These are phyloP conservation scores for Colletotrichum cereale DNA, from an alignment of 2,329 filamentous ascomycete species.

Conservation along the genomic window DNA sequence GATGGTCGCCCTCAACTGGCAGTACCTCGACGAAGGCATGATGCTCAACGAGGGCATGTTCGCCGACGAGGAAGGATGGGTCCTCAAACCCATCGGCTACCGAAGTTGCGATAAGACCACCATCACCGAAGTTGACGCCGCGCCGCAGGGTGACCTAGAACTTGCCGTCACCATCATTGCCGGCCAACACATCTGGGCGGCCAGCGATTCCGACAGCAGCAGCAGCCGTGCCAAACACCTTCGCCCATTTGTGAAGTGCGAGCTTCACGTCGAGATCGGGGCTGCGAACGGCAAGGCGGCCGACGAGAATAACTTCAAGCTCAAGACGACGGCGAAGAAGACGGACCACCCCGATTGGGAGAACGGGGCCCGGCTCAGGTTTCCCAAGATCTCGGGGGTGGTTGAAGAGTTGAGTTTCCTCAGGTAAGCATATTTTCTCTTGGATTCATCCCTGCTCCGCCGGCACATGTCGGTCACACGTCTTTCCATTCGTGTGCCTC, in stretches of 20 bases:
- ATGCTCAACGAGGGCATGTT: constrained; percentile 99
- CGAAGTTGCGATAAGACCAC: constrained; percentile 61
- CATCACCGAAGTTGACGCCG: constrained; percentile 58
- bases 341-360: constrained; percentile 74
- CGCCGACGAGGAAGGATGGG: constrained; percentile 84
- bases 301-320: constrained; percentile 71
- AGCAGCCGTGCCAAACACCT: constrained; percentile 55
- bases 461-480: constrained; percentile 28
- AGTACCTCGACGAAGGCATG: constrained; percentile 92
- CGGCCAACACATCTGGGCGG: constrained; percentile 78
- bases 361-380: constrained; percentile 66
- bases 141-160: constrained; percentile 68
- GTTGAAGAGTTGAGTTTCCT: constrained; percentile 80
- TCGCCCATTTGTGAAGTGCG: constrained; percentile 81
- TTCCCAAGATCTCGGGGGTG: constrained; percentile 68
- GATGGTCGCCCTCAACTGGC: constrained; percentile 99
- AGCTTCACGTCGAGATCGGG: constrained; percentile 81
- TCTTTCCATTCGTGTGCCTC: background rate
- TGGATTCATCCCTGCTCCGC: constrained; percentile 8
- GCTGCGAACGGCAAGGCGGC: constrained; percentile 51
- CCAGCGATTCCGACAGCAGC: constrained; percentile 52
- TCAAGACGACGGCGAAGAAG: constrained; percentile 65
- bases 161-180: constrained; percentile 81
- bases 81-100: constrained; percentile 85
- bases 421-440: constrained; percentile 63